These are phyloP conservation scores for Butyriboletus appendiculatus DNA, from an alignment of 1,284 basidiomycete species.

Conservation along the genomic window DNA sequence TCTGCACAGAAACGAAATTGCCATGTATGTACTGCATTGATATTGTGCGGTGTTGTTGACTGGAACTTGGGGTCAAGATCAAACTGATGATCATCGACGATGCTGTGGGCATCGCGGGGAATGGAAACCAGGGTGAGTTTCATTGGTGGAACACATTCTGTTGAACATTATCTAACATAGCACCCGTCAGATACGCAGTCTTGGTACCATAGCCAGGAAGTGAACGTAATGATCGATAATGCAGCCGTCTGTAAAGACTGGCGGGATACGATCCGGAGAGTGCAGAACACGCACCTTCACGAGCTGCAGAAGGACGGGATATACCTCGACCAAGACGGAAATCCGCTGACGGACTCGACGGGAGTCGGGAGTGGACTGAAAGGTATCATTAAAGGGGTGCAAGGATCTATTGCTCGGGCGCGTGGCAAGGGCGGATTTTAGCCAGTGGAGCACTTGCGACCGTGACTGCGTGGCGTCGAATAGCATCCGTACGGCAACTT, in stretches of 20 bases:
- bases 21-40: constrained; percentile 42
- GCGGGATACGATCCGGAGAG: constrained; percentile 60
- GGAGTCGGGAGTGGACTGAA: constrained; percentile 33
- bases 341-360: constrained; percentile 37
- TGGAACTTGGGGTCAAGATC: constrained; percentile 38
- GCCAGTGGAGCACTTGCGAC: neutral
- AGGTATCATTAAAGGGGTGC: constrained; percentile 35
- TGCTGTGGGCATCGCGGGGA: constrained; percentile 69
- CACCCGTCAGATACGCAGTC: constrained; percentile 56
- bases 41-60: neutral
- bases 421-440: constrained; percentile 38
- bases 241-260: constrained; percentile 61
- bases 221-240: constrained; percentile 76
- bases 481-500: constrained; percentile 15
- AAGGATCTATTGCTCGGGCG: constrained; percentile 36
- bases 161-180: neutral
- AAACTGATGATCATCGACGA: constrained; percentile 78
- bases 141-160: neutral
- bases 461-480: constrained; percentile 1
- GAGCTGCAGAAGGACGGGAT: constrained; percentile 64
- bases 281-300: constrained; percentile 73
- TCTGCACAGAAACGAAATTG: constrained; percentile 77
- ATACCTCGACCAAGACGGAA: constrained; percentile 62
- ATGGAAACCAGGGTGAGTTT: constrained; percentile 54
- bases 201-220: constrained; percentile 81